Percentiles rank a stretch among this genome's conserved stretches.
These are phyloP conservation scores for Chaetomium olivaceum DNA, from an alignment of 2,329 filamentous ascomycete species.

Conservation along the genomic window DNA sequence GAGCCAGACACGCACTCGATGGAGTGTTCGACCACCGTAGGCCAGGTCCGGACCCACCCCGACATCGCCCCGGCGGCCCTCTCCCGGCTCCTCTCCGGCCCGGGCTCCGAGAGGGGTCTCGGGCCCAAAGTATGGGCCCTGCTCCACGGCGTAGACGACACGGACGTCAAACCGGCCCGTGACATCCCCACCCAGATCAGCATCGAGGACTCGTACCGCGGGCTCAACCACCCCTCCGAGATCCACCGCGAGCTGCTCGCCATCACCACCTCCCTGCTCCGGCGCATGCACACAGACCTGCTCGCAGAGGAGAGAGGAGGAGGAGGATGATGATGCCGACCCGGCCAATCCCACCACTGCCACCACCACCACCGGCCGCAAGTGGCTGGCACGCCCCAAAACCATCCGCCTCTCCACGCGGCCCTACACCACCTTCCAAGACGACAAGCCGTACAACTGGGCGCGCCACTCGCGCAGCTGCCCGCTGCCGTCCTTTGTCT, in stretches of 20 bases:
- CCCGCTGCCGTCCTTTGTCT: constrained; percentile 72
- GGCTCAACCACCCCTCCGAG: constrained; percentile 63
- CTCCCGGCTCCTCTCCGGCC: constrained; percentile 67
- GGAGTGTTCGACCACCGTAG: constrained; percentile 58
- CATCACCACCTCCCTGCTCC: constrained; percentile 69
- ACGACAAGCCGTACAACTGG: constrained; percentile 57
- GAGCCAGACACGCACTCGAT: constrained; percentile 41
- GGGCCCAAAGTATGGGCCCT: constrained; percentile 74
- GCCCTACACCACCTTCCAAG: constrained; percentile 42
- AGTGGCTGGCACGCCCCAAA: constrained; percentile 78
- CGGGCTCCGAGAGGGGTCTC: constrained; percentile 70
- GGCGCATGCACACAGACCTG: constrained; percentile 77
- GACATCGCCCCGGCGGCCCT: constrained; percentile 64
- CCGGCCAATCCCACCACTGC: constrained; percentile 16
- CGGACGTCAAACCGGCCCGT: constrained; percentile 69
- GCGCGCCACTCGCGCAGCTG: constrained; percentile 74
- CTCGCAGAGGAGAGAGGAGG: constrained; percentile 49
- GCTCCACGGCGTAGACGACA: constrained; percentile 76
- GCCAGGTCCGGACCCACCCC: constrained; percentile 62
- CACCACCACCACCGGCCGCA: background rate
- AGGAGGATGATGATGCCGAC: too few relatives aligned
- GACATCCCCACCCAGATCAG: constrained; percentile 83
- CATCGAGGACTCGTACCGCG: constrained; percentile 87
- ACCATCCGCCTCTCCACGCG: constrained; percentile 81
- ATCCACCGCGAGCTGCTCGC: constrained; percentile 68